Percentiles rank a stretch among this genome's conserved stretches.
These are phyloP conservation scores for Trypanosomatidae sp. DNA, from an alignment of 208 protist genomes.

Conservation along the genomic window DNA sequence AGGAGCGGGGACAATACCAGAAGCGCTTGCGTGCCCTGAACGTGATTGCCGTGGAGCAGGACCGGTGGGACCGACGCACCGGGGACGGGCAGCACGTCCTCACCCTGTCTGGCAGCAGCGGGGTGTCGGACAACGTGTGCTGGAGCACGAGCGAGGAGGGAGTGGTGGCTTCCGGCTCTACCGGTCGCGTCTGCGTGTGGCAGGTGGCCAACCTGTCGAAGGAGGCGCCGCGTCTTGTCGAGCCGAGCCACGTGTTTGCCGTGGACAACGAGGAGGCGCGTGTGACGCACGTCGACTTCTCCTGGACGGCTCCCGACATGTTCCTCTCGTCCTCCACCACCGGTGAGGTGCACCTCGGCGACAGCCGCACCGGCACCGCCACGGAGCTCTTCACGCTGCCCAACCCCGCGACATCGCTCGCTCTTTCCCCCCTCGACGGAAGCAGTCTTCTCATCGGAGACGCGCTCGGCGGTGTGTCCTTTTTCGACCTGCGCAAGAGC, in stretches of 20 bases:
- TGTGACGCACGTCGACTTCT: conserved; percentile 64
- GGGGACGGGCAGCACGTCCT: conserved; percentile 89
- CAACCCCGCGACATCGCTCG: conserved; percentile 33
- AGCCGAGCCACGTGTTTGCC: conserved; percentile 34
- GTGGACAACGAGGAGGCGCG: conserved; percentile 55
- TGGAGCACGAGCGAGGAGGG: conserved; percentile 78
- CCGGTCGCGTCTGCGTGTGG: conserved; percentile 66
- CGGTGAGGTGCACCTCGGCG: conserved; percentile 52
- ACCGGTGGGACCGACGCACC: conserved; percentile 79
- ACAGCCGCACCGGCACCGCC: conserved; percentile 38
- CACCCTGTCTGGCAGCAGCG: conserved; percentile 50
- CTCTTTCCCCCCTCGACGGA: conserved; percentile 61
- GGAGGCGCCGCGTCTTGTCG: conserved; percentile 54
- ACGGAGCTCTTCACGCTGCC: conserved; percentile 56
- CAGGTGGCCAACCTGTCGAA: conserved; percentile 71
- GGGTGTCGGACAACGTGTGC: conserved; percentile 63
- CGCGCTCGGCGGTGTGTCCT: conserved; percentile 50
- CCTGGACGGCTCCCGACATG: conserved; percentile 47
- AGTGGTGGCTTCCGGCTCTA: conserved; percentile 58
- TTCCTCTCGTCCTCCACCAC: conserved; percentile 47
- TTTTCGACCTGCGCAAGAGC: conserved; percentile 74
- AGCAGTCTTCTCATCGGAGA: conserved; percentile 61
- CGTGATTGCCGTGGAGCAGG: conserved; percentile 72
- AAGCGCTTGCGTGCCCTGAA: conserved; percentile 78
- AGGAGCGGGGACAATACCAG: conserved; percentile 77